phyloP scores from a whole-genome alignment of 2,329 filamentous ascomycete genomes.

The Achaetomium macrosporum region DNA sequence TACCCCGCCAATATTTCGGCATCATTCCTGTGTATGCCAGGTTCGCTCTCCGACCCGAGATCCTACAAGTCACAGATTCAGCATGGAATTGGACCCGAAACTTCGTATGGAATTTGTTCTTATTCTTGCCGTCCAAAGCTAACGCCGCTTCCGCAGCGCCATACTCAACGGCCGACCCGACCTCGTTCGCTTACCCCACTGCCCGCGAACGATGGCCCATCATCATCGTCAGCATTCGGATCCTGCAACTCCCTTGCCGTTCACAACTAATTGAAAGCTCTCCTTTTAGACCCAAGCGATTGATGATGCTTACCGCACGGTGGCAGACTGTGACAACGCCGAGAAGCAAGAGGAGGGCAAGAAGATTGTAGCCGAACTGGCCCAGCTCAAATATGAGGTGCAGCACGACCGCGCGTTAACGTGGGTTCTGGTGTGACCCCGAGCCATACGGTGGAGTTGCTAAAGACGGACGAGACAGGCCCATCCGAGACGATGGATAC shows the following conservation, averaged over 20 bases:
- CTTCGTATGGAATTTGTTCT: slow-evolving; percentile 16
- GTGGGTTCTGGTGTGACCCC: slow-evolving; percentile 40
- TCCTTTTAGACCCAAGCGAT: slow-evolving; percentile 72
- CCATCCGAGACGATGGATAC: slow-evolving; percentile 69
- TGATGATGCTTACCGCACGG: slow-evolving; percentile 83
- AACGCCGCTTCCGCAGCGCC: slow-evolving; percentile 48
- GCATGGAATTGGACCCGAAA: slow-evolving; percentile 27
- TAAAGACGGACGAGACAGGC: slow-evolving; percentile 40
- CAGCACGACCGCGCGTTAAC: slow-evolving; percentile 78
- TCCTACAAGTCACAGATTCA: neutral
- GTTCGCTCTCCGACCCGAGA: neutral
- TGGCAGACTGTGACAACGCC: slow-evolving; percentile 52
- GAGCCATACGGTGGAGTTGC: neutral
- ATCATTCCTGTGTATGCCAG: neutral
- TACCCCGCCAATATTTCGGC: slow-evolving; percentile 5
- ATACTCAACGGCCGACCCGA: slow-evolving; percentile 73
- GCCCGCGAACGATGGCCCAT: slow-evolving; percentile 87
- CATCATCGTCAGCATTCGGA: slow-evolving; percentile 63
- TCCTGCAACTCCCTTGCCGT: neutral
- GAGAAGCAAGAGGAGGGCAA: slow-evolving; percentile 76
- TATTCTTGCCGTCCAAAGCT: neutral
- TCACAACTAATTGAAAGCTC: neutral
- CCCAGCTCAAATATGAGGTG: slow-evolving; percentile 85
- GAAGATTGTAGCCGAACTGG: slow-evolving; percentile 71
- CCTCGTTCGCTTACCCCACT: slow-evolving; percentile 81